These are phyloP conservation scores for Catunica adiposa DNA, from an alignment of 2,329 filamentous ascomycete species.

Conservation along the genomic window DNA sequence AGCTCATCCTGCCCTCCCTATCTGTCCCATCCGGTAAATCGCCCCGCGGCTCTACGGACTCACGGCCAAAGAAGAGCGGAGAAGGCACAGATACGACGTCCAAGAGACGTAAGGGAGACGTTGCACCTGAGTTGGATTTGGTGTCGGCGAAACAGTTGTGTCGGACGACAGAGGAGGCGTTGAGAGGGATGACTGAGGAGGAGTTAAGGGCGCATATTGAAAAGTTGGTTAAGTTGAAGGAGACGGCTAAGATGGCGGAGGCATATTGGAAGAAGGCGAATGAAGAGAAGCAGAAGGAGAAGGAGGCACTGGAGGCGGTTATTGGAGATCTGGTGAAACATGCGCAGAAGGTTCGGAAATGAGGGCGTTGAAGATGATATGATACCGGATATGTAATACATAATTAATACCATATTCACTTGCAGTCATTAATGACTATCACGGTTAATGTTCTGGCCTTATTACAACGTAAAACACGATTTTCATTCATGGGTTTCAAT, in stretches of 20 bases:
- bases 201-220: constrained; percentile 60
- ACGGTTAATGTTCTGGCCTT: background rate
- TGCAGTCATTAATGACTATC: background rate
- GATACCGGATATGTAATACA: background rate
- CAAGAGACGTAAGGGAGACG: constrained; percentile 39
- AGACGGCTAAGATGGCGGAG: constrained; percentile 57
- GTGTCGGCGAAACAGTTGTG: constrained; percentile 64
- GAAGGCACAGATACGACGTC: constrained; percentile 24
- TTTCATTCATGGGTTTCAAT: background rate
- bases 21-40: constrained; percentile 47
- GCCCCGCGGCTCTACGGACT: constrained; percentile 38
- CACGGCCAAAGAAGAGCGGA: constrained; percentile 32
- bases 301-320: constrained; percentile 87
- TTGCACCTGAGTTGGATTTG: constrained; percentile 62
- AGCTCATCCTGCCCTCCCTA: constrained; percentile 79
- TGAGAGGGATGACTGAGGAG: constrained; percentile 59
- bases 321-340: constrained; percentile 94
- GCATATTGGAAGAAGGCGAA: constrained; percentile 78
- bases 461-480: background rate
- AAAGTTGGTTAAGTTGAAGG: constrained; percentile 51
- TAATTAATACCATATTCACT: background rate
- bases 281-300: constrained; percentile 75
- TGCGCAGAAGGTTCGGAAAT: constrained; percentile 70
- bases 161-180: constrained; percentile 66
- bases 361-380: constrained; percentile 17